These are phyloP conservation scores for Septoria petroselini DNA, from an alignment of 2,329 filamentous ascomycete genomes.

Conservation along the genomic window DNA sequence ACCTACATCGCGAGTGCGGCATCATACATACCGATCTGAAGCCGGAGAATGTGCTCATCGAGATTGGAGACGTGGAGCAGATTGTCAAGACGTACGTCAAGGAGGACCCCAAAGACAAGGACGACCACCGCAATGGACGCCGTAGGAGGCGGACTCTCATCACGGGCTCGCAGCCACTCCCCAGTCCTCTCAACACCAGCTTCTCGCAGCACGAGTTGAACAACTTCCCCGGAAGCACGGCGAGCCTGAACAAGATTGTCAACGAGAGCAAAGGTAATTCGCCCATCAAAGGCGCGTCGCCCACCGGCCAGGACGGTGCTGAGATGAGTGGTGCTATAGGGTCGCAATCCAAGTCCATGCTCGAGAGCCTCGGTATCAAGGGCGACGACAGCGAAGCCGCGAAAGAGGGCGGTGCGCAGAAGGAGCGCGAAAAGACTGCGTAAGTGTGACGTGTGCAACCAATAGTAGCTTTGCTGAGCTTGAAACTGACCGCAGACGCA, in stretches of 20 bases:
- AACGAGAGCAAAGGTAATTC: conserved; percentile 63
- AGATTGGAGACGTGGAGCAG: conserved; percentile 97
- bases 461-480: conserved; percentile 18
- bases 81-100: conserved; percentile 97
- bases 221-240: conserved; percentile 57
- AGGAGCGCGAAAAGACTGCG: conserved; percentile 89
- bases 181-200: conserved; percentile 87
- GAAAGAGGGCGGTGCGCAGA: conserved; percentile 55
- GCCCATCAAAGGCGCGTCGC: conserved; percentile 44
- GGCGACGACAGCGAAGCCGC: conserved; percentile 19
- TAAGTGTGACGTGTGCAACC: conserved; percentile 51
- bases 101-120: conserved; percentile 67
- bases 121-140: conserved; percentile 87
- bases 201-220: conserved; percentile 76
- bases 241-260: conserved; percentile 80
- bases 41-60: conserved; percentile 96
- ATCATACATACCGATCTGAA: conserved; percentile 98
- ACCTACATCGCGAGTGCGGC: conserved; percentile 94
- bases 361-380: conserved; percentile 55
- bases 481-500: conserved; percentile 34
- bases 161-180: conserved; percentile 92
- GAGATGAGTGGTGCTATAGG: conserved; percentile 58
- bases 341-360: conserved; percentile 54
- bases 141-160: conserved; percentile 88
- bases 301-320: conserved; percentile 42